phyloP scores from a whole-genome alignment of 2,329 filamentous ascomycete species.

The Zymoseptoria ardabiliae region DNA sequence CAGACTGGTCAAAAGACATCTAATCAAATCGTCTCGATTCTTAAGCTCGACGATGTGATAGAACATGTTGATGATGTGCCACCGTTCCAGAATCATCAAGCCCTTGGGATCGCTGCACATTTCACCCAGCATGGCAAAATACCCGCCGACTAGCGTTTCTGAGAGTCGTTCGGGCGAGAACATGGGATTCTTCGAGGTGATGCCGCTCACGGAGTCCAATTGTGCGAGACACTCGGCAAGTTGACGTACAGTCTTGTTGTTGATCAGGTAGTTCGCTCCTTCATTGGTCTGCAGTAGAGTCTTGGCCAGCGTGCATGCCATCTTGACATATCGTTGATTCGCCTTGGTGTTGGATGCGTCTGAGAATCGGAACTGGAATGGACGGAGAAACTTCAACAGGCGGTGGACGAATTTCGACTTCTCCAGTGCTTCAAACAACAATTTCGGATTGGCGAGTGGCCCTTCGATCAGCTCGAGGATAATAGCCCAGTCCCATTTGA shows the following conservation, averaged over 20 bases:
- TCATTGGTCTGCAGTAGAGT: conserved; percentile 79
- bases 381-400: conserved; percentile 87
- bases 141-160: conserved; percentile 84
- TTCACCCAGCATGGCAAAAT: conserved; percentile 86
- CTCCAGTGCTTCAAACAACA: conserved; percentile 86
- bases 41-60: conserved; percentile 94
- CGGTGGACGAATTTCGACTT: conserved; percentile 96
- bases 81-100: conserved; percentile 82
- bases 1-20: conserved; percentile 79
- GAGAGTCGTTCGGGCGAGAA: conserved; percentile 79
- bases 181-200: conserved; percentile 75
- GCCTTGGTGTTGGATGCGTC: conserved; percentile 83
- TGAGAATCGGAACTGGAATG: conserved; percentile 93
- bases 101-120: conserved; percentile 77
- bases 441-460: conserved; percentile 80
- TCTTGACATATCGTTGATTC: conserved; percentile 87
- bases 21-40: conserved; percentile 84
- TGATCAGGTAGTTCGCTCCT: conserved; percentile 74
- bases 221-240: conserved; percentile 94
- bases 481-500: conserved; percentile 96
- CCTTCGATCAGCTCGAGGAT: conserved; percentile 89
- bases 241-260: conserved; percentile 89
- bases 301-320: conserved; percentile 81
- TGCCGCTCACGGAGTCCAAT: conserved; percentile 71
- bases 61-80: conserved; percentile 99